These are phyloP conservation scores for Colletotrichum salicis DNA, from an alignment of 2,329 filamentous ascomycete species.

Conservation along the genomic window DNA sequence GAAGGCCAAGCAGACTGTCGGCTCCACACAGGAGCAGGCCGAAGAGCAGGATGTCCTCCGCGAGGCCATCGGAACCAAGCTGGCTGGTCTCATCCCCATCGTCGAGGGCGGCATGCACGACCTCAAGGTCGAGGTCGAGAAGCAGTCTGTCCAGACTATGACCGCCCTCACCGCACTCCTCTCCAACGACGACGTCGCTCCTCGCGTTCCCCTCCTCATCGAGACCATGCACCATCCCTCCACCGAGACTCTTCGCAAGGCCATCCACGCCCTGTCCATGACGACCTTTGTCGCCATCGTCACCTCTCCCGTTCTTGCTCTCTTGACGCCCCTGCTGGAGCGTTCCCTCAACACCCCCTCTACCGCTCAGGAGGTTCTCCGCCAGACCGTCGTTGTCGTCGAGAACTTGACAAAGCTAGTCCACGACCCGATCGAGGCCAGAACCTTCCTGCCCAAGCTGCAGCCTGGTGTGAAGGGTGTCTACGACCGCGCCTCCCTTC, in stretches of 20 bases:
- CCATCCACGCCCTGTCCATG: conserved; percentile 94
- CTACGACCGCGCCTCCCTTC: conserved; percentile 86
- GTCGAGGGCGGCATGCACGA: conserved; percentile 97
- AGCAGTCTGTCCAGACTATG: conserved; percentile 94
- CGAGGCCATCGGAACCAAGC: conserved; percentile 87
- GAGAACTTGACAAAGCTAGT: conserved; percentile 99
- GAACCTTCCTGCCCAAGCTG: conserved; percentile 93
- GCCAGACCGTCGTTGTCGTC: conserved; percentile 94
- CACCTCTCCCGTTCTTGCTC: conserved; percentile 92
- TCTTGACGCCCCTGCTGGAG: conserved; percentile 94
- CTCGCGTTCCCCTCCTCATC: conserved; percentile 89
- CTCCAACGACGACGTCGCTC: conserved; percentile 95
- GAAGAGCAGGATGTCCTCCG: conserved; percentile 88
- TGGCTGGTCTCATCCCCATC: conserved; percentile 88
- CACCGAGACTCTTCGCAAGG: conserved; percentile 87
- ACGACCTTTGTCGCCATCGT: conserved; percentile 99
- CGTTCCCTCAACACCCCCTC: conserved; percentile 90
- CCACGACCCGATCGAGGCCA: conserved; percentile 92
- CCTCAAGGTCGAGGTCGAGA: conserved; percentile 87
- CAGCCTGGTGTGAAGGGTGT: conserved; percentile 93
- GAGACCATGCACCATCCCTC: conserved; percentile 96
- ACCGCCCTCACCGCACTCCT: conserved; percentile 87
- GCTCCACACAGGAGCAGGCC: conserved; percentile 82
- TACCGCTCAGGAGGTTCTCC: conserved; percentile 92
- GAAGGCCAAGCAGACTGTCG: conserved; percentile 88